Evolutionary conservation across 1,139 yeast species (phyloP).

Genomic region (Hanseniaspora gamundiae): DNA sequence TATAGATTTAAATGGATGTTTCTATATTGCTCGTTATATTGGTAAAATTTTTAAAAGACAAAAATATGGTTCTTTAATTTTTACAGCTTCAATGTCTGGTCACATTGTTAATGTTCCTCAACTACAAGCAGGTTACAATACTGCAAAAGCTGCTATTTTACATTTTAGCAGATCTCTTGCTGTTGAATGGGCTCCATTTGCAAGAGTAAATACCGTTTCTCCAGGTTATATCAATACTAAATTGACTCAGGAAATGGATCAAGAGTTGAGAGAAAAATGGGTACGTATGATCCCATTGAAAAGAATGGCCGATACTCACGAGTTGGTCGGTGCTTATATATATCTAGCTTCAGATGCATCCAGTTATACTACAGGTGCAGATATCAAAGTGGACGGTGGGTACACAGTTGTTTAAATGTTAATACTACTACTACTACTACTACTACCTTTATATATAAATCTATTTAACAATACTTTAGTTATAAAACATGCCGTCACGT

Average conservation of each 20-base stretch:
- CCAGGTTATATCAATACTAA: constrained; percentile 82
- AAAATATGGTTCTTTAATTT: constrained; percentile 54
- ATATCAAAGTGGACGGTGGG: constrained; percentile 79
- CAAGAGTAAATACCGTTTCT: constrained; percentile 73
- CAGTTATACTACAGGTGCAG: constrained; percentile 74
- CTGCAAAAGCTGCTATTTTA: constrained; percentile 77
- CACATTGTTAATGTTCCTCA: constrained; percentile 84
- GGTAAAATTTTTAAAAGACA: constrained; percentile 65
- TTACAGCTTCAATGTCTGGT: constrained; percentile 88
- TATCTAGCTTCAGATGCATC: constrained; percentile 84
- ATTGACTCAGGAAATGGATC: constrained; percentile 46
- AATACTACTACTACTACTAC: background rate
- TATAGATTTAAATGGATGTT: constrained; percentile 64
- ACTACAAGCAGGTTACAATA: constrained; percentile 79
- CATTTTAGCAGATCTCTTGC: constrained; percentile 76
- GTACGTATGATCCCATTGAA: constrained; percentile 69
- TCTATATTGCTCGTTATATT: constrained; percentile 58
- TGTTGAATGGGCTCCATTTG: constrained; percentile 83
- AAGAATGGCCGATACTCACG: constrained; percentile 66
- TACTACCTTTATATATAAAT: background rate
- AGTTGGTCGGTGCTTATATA: constrained; percentile 76
- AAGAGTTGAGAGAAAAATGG: constrained; percentile 48
- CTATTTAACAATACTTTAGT: background rate
- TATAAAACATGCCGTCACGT: no score
- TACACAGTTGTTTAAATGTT: constrained; percentile 24